phyloP scores from a whole-genome alignment of 768 basidiomycete species.

The Cystobasidiopsis lactophilus region DNA sequence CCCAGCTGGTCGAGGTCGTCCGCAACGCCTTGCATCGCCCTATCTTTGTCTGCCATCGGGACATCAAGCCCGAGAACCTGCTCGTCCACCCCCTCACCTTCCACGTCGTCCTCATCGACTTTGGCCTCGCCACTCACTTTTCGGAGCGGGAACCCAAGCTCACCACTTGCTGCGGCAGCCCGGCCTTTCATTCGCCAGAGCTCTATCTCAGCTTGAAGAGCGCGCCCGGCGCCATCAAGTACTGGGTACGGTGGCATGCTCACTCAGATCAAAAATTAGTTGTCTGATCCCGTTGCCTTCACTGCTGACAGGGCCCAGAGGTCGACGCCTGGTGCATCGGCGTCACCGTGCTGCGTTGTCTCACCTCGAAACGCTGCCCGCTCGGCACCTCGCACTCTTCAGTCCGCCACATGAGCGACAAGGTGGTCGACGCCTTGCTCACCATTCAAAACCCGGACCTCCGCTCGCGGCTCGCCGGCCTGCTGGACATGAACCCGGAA shows the following conservation, averaged over 20 bases:
- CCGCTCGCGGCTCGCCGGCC: constrained; percentile 20
- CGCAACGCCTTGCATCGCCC: constrained; percentile 24
- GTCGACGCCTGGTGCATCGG: constrained; percentile 31
- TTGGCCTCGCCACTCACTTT: constrained; percentile 29
- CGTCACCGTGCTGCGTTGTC: constrained; percentile 25
- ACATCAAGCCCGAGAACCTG: constrained; percentile 23
- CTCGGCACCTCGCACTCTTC: constrained; percentile 26
- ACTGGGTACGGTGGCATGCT: constrained; percentile 27
- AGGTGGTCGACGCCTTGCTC: constrained; percentile 24
- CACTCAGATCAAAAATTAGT: not conserved
- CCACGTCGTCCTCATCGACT: constrained; percentile 27
- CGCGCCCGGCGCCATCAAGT: constrained; percentile 24
- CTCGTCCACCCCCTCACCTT: constrained; percentile 22
- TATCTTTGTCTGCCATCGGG: constrained; percentile 17
- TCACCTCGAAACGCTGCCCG: constrained; percentile 25
- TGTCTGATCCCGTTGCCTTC: too few species aligned
- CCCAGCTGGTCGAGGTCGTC: constrained; percentile 26
- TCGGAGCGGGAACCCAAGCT: constrained; percentile 25
- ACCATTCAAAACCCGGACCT: constrained; percentile 16
- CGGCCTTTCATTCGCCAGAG: constrained; percentile 26
- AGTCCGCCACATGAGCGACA: constrained; percentile 22
- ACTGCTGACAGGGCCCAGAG: constrained; percentile 25
- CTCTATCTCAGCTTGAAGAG: constrained; percentile 25
- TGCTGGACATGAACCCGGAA: constrained; percentile 25
- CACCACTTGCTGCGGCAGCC: constrained; percentile 28